phyloP scores from a whole-genome alignment of 345 rosid species.

The Pistacia vera region DNA sequence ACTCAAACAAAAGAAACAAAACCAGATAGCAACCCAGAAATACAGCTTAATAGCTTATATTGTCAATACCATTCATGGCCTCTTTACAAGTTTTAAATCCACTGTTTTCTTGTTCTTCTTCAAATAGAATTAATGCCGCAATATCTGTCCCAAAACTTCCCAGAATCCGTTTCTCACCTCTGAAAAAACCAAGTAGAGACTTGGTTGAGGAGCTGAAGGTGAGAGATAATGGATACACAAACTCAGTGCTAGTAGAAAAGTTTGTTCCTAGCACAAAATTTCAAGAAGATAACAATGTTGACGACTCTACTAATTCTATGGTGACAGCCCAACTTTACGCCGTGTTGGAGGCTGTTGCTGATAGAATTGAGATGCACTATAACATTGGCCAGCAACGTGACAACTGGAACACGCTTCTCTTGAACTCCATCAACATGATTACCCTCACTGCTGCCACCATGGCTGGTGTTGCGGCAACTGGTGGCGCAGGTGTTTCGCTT shows the following conservation, averaged over 20 bases:
- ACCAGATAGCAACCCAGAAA: not conserved
- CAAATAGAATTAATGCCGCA: constrained; percentile 37
- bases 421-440: constrained; percentile 70
- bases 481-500: constrained; percentile 27
- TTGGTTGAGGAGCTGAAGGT: constrained; percentile 8
- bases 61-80: too few species aligned
- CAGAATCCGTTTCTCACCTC: constrained; percentile 32
- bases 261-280: not conserved
- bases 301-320: constrained; percentile 5
- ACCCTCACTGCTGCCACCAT: constrained; percentile 64
- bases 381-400: constrained; percentile 67
- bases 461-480: constrained; percentile 48
- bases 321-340: constrained; percentile 42
- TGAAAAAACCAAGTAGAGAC: constrained; percentile 24
- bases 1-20: not conserved
- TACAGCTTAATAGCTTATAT: not conserved
- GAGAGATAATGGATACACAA: constrained; percentile 7
- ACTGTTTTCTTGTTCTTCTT: not conserved
- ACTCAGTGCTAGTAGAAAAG: constrained; percentile 4
- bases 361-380: constrained; percentile 75
- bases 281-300: too few species aligned
- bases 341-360: constrained; percentile 56
- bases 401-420: constrained; percentile 63
- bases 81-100: too few species aligned
- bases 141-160: constrained; percentile 52